These are phyloP conservation scores for Venturia carpophila DNA, from an alignment of 2,329 filamentous ascomycete species.

Conservation along the genomic window DNA sequence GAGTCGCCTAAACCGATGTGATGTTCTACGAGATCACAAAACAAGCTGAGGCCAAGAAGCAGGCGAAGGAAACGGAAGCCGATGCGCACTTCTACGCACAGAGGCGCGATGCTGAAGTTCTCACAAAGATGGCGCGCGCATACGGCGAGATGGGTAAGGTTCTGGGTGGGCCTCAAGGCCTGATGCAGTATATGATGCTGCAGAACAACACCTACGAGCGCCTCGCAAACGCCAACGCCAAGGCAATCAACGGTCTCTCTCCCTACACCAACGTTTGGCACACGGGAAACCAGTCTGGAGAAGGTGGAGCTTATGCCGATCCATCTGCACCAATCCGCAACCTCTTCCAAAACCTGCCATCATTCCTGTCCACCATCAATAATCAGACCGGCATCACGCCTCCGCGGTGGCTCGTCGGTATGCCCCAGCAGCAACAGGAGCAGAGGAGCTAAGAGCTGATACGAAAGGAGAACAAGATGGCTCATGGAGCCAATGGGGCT, in stretches of 20 bases:
- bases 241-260: conserved; percentile 66
- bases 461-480: conserved; percentile 4
- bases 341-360: conserved; percentile 76
- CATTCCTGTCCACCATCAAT: conserved; percentile 75
- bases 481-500: neutral
- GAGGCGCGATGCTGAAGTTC: conserved; percentile 68
- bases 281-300: conserved; percentile 54
- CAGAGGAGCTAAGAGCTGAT: neutral
- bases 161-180: conserved; percentile 67
- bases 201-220: conserved; percentile 71
- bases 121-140: conserved; percentile 70
- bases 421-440: conserved; percentile 32
- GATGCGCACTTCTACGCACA: conserved; percentile 41
- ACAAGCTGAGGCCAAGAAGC: conserved; percentile 33
- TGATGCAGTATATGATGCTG: conserved; percentile 83
- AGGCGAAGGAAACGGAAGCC: conserved; percentile 35
- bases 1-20: conserved; percentile 53
- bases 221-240: conserved; percentile 69
- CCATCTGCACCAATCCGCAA: conserved; percentile 61
- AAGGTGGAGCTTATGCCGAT: conserved; percentile 44
- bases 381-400: conserved; percentile 80
- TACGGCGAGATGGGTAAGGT: conserved; percentile 64
- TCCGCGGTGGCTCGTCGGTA: conserved; percentile 61
- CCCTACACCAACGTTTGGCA: conserved; percentile 92
- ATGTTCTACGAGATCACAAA: conserved; percentile 41